Conservation (phyloP, 345 rosid genomes). For the Eucalyptus cloeziana region DNA sequence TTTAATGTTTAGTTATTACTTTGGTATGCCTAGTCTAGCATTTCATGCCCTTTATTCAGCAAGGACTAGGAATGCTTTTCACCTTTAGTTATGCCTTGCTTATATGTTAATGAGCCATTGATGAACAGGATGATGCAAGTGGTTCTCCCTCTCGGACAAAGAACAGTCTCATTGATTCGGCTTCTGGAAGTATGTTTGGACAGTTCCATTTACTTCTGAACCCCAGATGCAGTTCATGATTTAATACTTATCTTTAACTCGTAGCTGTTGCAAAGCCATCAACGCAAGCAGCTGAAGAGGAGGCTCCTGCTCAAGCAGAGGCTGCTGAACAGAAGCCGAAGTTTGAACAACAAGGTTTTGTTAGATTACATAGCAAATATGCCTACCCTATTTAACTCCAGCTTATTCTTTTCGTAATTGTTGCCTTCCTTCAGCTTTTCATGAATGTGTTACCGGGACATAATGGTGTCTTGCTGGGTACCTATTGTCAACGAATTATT, state of each 20-base stretch:
- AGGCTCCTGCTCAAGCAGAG: slow-evolving; percentile 93
- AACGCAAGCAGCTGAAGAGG: slow-evolving; percentile 89
- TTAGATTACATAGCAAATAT: neutral
- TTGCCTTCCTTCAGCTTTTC: neutral
- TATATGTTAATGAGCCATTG: slow-evolving; percentile 18
- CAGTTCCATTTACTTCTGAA: neutral
- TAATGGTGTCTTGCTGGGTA: neutral
- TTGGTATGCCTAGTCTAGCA: neutral
- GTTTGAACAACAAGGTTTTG: slow-evolving; percentile 71
- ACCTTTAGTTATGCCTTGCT: neutral
- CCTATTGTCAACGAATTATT: neutral
- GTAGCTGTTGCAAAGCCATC: slow-evolving; percentile 92
- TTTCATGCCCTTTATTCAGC: neutral
- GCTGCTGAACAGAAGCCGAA: slow-evolving; percentile 96
- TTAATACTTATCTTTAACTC: neutral
- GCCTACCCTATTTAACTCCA: neutral
- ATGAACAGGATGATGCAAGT: slow-evolving; percentile 43
- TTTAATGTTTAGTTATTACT: neutral
- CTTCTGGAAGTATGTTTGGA: slow-evolving; percentile 64
- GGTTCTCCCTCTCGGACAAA: slow-evolving; percentile 24
- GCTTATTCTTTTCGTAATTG: neutral
- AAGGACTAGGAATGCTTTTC: neutral
- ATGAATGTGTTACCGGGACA: neutral
- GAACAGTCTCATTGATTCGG: slow-evolving; percentile 31
- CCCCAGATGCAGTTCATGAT: neutral